Base-by-base conservation (phyloP, 2,329 filamentous ascomycete genomes). In the Cytospora piceae region DNA sequence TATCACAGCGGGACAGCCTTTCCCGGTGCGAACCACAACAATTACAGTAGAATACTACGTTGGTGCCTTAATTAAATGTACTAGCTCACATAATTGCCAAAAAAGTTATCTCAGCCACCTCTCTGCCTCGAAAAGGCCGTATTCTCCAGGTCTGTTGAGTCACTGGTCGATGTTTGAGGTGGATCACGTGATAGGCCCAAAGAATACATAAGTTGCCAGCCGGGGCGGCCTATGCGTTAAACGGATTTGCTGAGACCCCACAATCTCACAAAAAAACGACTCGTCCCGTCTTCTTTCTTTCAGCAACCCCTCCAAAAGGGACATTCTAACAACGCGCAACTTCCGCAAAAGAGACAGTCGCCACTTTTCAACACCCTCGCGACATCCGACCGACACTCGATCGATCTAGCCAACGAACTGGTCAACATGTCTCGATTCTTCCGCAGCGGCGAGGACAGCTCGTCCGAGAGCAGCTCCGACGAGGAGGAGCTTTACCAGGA, bases 401-500 rank as follows among this genome's bases (percentile, higher is more conserved):
- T 57, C 58, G 27, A 56, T 59, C 17, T 52, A 57, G 29, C 51
- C 52, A 29, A 37, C 52, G 34, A 54, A 24, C 46, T 22, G 49
- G 68, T 55, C 82, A 91, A 77, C 69, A 95, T 94, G 91, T 98
- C 95, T 86, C 91, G 93, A 83, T 99, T 98, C 82, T 98, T 98
- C 86, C 91, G 93, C 80, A 91, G 91, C 79, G 91, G 90, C 75
- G 84, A 86, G 83, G 94, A 96, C 81, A 97, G 94, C 88, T 97
- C 94, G 76, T 92, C 88, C 85, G 94, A 97, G 81, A 94, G 88
- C 83, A 93, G 92, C 85, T 96, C 93, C 75, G 94, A 97, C 74
- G 94, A 98, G 85, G 94, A 98, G 83, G 90, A 94, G 81, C 90
- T 97, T 81, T 96, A 96, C 88, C 87, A 92, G 77, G 86, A 89